Evolutionary conservation across 257 asterid species (phyloP).

Genomic region (Sherardia arvensis): DNA sequence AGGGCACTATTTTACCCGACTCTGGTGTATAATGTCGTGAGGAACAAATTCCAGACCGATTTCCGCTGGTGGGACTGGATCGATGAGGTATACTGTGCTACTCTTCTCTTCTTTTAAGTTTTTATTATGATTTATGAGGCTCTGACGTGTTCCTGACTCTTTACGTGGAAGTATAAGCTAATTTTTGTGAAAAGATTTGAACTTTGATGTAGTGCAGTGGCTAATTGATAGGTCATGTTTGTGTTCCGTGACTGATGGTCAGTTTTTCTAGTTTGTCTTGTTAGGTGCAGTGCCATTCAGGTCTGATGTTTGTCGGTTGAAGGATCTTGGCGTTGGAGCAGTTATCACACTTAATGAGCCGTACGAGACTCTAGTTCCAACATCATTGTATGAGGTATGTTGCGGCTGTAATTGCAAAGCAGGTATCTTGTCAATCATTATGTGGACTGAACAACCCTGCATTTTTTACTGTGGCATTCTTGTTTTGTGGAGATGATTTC

Average conservation of each 20-base stretch:
- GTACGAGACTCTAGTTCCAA: conserved; percentile 48
- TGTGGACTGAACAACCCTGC: neutral
- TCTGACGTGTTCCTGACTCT: neutral
- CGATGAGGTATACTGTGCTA: conserved; percentile 33
- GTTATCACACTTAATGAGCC: conserved; percentile 55
- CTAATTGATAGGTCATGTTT: neutral
- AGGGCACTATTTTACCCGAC: conserved; percentile 50
- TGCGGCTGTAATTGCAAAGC: conserved; percentile 5
- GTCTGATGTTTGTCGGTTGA: conserved; percentile 40
- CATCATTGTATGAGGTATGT: conserved; percentile 40
- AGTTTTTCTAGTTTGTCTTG: conserved; percentile 35
- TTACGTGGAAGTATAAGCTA: neutral
- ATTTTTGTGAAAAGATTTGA: neutral
- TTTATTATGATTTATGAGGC: neutral
- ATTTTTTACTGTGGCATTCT: neutral
- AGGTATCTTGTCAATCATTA: conserved; percentile 4
- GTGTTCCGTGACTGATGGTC: conserved; percentile 7
- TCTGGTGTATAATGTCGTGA: conserved; percentile 41
- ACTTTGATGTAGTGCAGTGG: neutral
- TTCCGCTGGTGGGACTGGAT: conserved; percentile 67
- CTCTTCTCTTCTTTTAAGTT: neutral
- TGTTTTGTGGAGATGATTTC: neutral
- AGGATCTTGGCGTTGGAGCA: conserved; percentile 43
- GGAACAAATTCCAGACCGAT: conserved; percentile 43
- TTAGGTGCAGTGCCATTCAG: conserved; percentile 59